Evolutionary conservation across 2,329 filamentous ascomycete species (phyloP), one percentile per base, ranked within the genome.

Genomic region (Talaromyces atroroseus): DNA sequence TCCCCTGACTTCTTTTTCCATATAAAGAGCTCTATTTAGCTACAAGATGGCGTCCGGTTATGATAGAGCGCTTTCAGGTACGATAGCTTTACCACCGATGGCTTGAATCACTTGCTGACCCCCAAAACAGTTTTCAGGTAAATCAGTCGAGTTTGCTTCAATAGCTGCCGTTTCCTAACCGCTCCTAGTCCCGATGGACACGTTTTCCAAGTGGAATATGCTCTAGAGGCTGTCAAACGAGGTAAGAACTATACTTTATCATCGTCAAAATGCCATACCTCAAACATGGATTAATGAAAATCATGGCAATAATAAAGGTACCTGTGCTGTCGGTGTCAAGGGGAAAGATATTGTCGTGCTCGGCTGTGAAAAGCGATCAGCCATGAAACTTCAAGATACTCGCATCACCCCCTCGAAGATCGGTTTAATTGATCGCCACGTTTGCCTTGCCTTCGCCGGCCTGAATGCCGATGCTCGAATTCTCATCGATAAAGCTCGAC

Each of bases 151-250:
- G 34, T 32, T 24, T 1, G 18, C 18, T 49, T 14, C 7, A 46
- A 38, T n/a, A 26, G 62, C 46, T 21, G 47, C 32, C 36, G 58
- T 42, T 58, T 62, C 66, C 79, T 85, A 74, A 87, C 71, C n/a
- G 49, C 49, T 14, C 57, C 49, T 71, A 97, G 92, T 84, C 94
- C 94, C 70, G 94, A 99, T 78, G 94, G 94, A 77, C 94, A 99
- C 80, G 94, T 99, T 69, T 99, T 99, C 80, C 94, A 99, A 78
- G 94, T 99, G 70, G 94, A 99, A 82, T 99, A 99, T 83, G 94
- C 94, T 56, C 88, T 95, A 65, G 94, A 99, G 79, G 94, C 94
- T 65, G 94, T 99, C 65, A 99, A 99, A 82, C 81, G 94, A 90
- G 94, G 92, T 94, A 78, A 18, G 26, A 29, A 29, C 6, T 10